phyloP scores from a whole-genome alignment of 768 basidiomycete genomes.

The Termitomyces sp. region DNA sequence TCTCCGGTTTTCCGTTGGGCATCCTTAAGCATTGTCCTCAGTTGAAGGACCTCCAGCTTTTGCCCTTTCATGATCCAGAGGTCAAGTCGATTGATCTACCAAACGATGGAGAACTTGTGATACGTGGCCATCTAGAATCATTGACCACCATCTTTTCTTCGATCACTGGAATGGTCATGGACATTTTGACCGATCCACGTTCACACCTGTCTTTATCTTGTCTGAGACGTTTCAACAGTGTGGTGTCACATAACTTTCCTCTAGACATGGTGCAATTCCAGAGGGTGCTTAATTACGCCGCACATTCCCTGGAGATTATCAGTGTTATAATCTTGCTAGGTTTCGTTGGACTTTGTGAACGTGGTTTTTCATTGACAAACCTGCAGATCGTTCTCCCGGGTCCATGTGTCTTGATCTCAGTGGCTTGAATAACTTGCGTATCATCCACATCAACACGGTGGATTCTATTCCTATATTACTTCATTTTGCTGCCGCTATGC shows the following conservation, averaged over 20 bases:
- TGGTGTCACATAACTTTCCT: background rate
- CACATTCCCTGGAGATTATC: background rate
- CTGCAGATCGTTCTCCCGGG: background rate
- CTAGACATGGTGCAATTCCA: background rate
- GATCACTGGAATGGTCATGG: background rate
- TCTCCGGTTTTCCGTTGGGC: background rate
- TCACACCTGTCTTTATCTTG: conserved; percentile 1
- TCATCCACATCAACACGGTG: background rate
- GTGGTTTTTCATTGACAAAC: background rate
- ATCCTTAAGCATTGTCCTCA: conserved; percentile 1
- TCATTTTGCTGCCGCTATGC: background rate
- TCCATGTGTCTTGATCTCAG: background rate
- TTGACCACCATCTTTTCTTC: background rate
- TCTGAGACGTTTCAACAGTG: background rate
- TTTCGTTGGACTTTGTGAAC: background rate
- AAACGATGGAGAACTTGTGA: background rate
- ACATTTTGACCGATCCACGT: background rate
- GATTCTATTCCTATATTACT: background rate
- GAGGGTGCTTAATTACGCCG: background rate
- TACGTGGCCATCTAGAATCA: background rate
- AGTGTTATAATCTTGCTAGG: background rate
- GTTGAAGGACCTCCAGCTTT: conserved; percentile 1
- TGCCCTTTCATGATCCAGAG: background rate
- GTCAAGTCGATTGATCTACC: background rate
- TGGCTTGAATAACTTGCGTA: background rate